A percentile compares a stretch with the other conserved stretches of the same genome.
Evolutionary conservation across 805 yeast species (phyloP).

Genomic region (Candida corydali): DNA sequence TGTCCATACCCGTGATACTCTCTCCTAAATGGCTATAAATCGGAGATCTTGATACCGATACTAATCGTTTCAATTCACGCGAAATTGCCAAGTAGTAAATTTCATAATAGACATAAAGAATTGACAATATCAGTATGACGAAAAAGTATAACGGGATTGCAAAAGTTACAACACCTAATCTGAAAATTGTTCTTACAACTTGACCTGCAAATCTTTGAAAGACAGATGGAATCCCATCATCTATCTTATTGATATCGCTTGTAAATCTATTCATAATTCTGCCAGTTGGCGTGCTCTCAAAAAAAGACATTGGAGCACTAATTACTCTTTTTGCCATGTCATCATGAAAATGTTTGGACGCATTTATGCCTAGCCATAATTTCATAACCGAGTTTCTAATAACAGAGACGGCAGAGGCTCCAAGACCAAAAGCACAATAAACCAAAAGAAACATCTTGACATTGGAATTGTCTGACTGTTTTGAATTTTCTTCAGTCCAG

Average conservation of each 20-base stretch:
- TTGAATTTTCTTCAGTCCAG: constrained; percentile 59
- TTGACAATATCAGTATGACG: constrained; percentile 43
- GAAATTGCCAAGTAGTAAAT: constrained; percentile 63
- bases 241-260: constrained; percentile 57
- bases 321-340: constrained; percentile 52
- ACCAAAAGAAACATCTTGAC: constrained; percentile 46
- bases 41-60: constrained; percentile 67
- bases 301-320: constrained; percentile 60
- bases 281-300: constrained; percentile 68
- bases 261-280: constrained; percentile 63
- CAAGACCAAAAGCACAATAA: constrained; percentile 54
- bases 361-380: constrained; percentile 52
- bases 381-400: constrained; percentile 46
- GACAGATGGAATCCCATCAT: constrained; percentile 51
- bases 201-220: constrained; percentile 46
- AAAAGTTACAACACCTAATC: constrained; percentile 48
- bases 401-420: constrained; percentile 46
- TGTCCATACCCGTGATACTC: constrained; percentile 70
- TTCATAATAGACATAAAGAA: constrained; percentile 68
- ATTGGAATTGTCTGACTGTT: constrained; percentile 36
- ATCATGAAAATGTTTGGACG: constrained; percentile 52
- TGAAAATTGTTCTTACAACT: constrained; percentile 42
- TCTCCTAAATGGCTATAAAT: constrained; percentile 82
- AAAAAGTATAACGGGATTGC: constrained; percentile 53
- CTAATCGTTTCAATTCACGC: constrained; percentile 74